Evolutionary conservation across 73 alveolate species (phyloP).

Genomic region (Paramecium tetraurelia): DNA sequence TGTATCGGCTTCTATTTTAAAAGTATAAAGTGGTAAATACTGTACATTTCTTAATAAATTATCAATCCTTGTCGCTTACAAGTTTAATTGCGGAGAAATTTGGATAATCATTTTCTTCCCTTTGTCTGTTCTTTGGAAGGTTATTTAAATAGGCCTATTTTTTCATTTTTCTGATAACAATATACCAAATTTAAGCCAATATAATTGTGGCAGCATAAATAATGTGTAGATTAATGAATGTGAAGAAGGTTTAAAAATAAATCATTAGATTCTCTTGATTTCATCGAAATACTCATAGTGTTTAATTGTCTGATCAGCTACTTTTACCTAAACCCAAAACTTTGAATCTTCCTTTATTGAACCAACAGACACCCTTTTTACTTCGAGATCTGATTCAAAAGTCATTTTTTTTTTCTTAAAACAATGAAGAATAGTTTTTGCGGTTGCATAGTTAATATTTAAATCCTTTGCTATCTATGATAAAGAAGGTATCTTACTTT

Average conservation of each 20-base stretch:
- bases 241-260: background rate
- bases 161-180: background rate
- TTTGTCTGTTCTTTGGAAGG: background rate
- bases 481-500: background rate
- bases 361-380: background rate
- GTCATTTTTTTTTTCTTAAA: background rate
- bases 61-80: background rate
- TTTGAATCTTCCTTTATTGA: background rate
- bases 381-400: background rate
- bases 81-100: background rate
- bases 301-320: background rate
- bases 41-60: background rate
- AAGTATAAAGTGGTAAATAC: background rate
- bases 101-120: background rate
- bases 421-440: conserved; percentile 28
- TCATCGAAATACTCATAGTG: background rate
- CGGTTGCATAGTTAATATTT: conserved; percentile 39
- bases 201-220: background rate
- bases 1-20: background rate
- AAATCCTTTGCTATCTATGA: conserved; percentile 10
- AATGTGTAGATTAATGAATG: background rate
- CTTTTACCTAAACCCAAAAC: background rate
- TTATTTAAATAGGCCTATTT: background rate
- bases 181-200: background rate
- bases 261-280: background rate